Conservation (phyloP, 2,329 filamentous ascomycete species). For the Cladophialophora immunda region DNA sequence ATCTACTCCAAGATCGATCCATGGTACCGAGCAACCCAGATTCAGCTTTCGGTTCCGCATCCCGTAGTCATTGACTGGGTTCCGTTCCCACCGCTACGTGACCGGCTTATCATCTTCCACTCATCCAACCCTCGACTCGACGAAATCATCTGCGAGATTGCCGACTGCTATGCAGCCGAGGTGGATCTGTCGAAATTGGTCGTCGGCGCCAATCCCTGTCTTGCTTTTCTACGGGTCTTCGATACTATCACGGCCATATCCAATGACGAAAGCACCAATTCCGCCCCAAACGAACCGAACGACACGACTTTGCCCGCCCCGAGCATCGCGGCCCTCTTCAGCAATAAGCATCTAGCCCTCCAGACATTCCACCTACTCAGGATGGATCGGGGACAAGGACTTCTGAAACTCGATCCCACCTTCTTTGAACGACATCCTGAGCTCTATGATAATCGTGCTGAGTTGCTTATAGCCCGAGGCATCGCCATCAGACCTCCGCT, state of each 20-base stretch:
- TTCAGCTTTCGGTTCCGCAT: too few species aligned
- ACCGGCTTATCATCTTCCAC: slow-evolving; percentile 17
- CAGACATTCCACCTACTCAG: slow-evolving; percentile 8
- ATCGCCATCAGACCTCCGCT: background rate
- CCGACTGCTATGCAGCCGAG: slow-evolving; percentile 11
- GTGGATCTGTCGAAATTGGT: slow-evolving; percentile 19
- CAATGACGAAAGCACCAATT: background rate
- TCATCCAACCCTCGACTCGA: slow-evolving; percentile 19
- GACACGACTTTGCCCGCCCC: background rate
- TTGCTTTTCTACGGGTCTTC: slow-evolving; percentile 5
- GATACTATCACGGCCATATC: slow-evolving; percentile 1
- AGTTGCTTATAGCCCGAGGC: background rate
- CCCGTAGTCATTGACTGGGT: too few species aligned
- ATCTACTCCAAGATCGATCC: too few species aligned
- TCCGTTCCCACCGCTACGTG: too few species aligned
- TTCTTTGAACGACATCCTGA: slow-evolving; percentile 23
- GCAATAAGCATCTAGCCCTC: background rate
- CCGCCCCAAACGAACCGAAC: background rate
- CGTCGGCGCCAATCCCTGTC: background rate
- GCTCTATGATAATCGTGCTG: background rate
- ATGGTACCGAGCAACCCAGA: slow-evolving; percentile 1
- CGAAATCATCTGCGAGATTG: slow-evolving; percentile 24
- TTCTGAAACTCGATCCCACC: background rate
- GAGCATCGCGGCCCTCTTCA: background rate
- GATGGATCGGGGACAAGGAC: slow-evolving; percentile 7